A percentile compares a stretch with the other conserved stretches of the same genome.
phyloP scores from a whole-genome alignment of 768 basidiomycete species.

The Podaxis mareebaensis region DNA sequence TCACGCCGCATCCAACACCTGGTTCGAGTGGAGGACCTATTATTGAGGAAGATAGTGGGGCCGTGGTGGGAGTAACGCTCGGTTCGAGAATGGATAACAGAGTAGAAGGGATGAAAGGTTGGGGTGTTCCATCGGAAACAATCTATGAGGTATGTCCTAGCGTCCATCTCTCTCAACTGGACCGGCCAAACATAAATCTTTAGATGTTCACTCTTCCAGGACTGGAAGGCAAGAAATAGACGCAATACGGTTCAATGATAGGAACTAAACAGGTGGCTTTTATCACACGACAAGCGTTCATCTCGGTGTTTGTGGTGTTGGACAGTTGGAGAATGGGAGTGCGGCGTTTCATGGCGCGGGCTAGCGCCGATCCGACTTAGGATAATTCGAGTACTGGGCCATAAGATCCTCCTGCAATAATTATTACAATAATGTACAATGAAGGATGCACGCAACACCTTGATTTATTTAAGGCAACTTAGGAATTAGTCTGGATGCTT shows the following conservation, averaged over 20 bases:
- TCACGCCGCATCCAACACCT: conserved; percentile 53
- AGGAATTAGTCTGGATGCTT: background rate
- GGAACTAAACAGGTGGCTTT: too few species aligned
- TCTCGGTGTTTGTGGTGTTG: too few species aligned
- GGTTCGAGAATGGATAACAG: conserved; percentile 60
- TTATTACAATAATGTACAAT: too few species aligned
- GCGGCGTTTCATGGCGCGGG: too few species aligned
- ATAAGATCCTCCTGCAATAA: too few species aligned
- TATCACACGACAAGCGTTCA: too few species aligned
- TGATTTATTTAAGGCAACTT: too few species aligned
- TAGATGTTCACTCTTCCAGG: conserved; percentile 61
- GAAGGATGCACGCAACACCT: too few species aligned
- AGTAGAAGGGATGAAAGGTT: conserved; percentile 55
- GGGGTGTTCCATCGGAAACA: conserved; percentile 63
- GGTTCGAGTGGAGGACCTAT: conserved; percentile 76
- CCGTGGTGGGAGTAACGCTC: conserved; percentile 64
- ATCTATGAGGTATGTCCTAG: conserved; percentile 53
- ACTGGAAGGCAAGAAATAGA: conserved; percentile 33
- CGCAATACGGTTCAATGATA: too few species aligned
- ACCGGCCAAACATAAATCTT: background rate
- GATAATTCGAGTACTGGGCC: too few species aligned
- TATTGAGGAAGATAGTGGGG: conserved; percentile 57
- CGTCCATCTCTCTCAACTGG: background rate
- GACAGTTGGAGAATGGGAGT: too few species aligned
- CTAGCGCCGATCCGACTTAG: too few species aligned